Conservation (phyloP, 306 rosid genomes). For the Sindora glabra region DNA sequence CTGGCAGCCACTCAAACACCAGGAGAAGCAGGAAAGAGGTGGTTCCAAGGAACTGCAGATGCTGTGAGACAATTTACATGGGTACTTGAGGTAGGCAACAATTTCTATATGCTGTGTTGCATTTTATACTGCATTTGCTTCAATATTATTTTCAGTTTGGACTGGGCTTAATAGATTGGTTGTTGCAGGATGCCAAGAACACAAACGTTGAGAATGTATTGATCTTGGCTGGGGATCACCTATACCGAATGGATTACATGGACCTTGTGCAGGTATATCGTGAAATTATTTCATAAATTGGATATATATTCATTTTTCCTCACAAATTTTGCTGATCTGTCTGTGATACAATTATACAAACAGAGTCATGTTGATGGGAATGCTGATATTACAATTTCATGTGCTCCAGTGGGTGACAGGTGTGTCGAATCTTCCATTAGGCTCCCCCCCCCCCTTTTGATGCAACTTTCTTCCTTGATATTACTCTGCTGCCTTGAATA, state of each 20-base stretch:
- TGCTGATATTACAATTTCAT: conserved; percentile 76
- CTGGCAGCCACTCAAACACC: conserved; percentile 94
- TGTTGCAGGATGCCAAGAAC: conserved; percentile 72
- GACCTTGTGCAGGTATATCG: conserved; percentile 74
- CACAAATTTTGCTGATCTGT: conserved; percentile 7
- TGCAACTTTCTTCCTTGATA: not conserved
- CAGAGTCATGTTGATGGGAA: conserved; percentile 78
- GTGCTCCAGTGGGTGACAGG: conserved; percentile 66
- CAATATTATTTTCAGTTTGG: not conserved
- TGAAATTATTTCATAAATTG: not conserved
- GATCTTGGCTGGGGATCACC: conserved; percentile 89
- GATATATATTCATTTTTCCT: conserved; percentile 6
- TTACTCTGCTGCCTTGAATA: not conserved
- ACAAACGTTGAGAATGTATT: conserved; percentile 66
- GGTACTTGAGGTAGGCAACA: conserved; percentile 78
- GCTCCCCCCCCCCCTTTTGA: not conserved
- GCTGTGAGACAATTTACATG: conserved; percentile 93
- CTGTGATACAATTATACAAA: conserved; percentile 1
- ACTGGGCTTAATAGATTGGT: not conserved
- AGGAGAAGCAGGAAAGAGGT: conserved; percentile 87
- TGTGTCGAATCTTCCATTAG: conserved; percentile 26
- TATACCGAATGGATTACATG: conserved; percentile 91
- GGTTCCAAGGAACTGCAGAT: conserved; percentile 99
- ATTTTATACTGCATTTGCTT: not conserved
- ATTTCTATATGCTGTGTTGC: conserved; percentile 1